Conservation (phyloP, 768 basidiomycete genomes). For the Pluteus cervinus region DNA sequence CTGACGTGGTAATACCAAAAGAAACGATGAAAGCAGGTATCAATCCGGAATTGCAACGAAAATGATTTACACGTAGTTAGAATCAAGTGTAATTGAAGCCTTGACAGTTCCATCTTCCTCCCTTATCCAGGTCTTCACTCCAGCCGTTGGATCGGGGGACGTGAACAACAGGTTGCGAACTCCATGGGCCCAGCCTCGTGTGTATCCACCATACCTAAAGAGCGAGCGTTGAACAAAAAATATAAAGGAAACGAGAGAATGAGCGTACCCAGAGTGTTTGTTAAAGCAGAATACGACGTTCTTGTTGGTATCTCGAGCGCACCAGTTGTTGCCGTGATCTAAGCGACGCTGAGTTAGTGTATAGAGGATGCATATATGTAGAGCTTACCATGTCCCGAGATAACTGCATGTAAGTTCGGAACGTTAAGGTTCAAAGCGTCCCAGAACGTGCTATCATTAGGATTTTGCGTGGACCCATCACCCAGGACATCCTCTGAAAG, state of each 20-base stretch:
- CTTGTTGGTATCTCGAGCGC: constrained; percentile 56
- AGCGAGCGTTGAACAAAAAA: too few relatives aligned
- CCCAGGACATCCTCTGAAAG: constrained; percentile 47
- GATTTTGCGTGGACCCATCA: constrained; percentile 58
- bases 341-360: background rate
- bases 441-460: too few relatives aligned
- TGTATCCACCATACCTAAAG: constrained; percentile 67
- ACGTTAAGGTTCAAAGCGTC: constrained; percentile 49
- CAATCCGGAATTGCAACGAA: too few relatives aligned
- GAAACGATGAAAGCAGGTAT: too few relatives aligned
- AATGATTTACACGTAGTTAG: too few relatives aligned
- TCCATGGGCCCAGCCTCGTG: constrained; percentile 53
- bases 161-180: constrained; percentile 58
- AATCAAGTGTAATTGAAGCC: constrained; percentile 46
- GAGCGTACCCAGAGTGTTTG: constrained; percentile 65
- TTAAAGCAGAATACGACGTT: constrained; percentile 69
- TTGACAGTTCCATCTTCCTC: constrained; percentile 53
- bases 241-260: constrained; percentile 6
- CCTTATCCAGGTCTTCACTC: constrained; percentile 60
- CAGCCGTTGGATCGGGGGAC: constrained; percentile 36
- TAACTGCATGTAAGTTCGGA: constrained; percentile 58
- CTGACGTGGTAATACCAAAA: too few relatives aligned
- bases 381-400: constrained; percentile 63
- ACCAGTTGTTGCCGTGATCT: constrained; percentile 84
- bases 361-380: background rate